Percentiles rank a stretch among this genome's conserved stretches.
These are phyloP conservation scores for Leptomonas seymouri DNA, from an alignment of 208 protist species.

Conservation along the genomic window DNA sequence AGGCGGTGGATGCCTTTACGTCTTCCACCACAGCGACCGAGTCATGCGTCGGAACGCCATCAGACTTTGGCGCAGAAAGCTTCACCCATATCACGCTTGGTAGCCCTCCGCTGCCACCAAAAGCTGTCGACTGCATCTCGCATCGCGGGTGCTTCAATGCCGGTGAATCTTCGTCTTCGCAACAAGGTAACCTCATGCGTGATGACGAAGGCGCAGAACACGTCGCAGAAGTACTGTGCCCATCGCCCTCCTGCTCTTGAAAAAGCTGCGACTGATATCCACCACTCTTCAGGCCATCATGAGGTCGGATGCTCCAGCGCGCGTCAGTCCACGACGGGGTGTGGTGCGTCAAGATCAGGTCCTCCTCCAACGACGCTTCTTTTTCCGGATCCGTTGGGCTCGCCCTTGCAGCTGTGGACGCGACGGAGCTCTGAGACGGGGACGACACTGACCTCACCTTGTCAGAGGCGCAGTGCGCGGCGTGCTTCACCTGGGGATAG, in stretches of 20 bases:
- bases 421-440: background rate
- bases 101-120: background rate
- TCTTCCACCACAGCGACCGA: background rate
- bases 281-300: background rate
- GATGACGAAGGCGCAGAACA: background rate
- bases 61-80: background rate
- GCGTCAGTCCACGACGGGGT: background rate
- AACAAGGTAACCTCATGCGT: background rate
- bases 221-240: background rate
- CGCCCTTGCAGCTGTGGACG: background rate
- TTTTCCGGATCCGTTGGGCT: background rate
- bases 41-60: background rate
- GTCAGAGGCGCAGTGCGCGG: conserved; percentile 1
- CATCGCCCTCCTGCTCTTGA: background rate
- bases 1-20: background rate
- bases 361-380: background rate
- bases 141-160: background rate
- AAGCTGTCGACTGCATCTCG: background rate
- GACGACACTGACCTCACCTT: background rate
- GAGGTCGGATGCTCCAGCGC: conserved; percentile 12
- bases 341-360: background rate
- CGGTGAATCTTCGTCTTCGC: background rate
- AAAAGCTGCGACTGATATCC: background rate
- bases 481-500: conserved; percentile 3
- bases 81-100: background rate